Base-by-base conservation (phyloP, 2,329 filamentous ascomycete species). In the Lasiodiplodia gonubiensis region DNA sequence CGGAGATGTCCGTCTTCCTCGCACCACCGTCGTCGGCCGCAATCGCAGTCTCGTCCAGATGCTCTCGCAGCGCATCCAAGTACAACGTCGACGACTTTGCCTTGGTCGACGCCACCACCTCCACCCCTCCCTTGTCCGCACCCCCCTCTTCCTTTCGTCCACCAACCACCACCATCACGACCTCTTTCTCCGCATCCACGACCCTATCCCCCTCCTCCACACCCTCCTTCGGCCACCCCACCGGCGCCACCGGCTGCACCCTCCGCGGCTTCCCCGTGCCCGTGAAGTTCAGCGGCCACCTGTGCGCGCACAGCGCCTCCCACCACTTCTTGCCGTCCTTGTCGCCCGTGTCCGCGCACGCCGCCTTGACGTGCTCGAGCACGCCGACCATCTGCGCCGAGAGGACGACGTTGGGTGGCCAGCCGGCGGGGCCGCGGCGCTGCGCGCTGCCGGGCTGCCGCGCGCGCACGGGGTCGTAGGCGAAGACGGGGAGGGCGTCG, bases 241-340 rank as follows among this genome's bases (percentile, higher is more conserved):
- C 54, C 23, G 35, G 54, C 35, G 21, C n/a, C 54, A 42, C 54
- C 21, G 54, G 54, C 21, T 59, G 54, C 35, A 42, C 10, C 54
- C 16, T 25, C 11, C 25, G 27, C 12, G 54, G 1, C 35, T 7
- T 25, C 12, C 54, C 54, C 2, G 21, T 27, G 1, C 1, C 2
- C 10, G 6, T 10, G 14, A 59, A 59, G 10, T 59, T 59, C 54
- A 59, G 11, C 54, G 54, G 54, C 54, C 54, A 59, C 54, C 14
- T 39, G 21, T 14, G n/a, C 12, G 35, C 54, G 23, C 52, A 55
- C 25, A 53, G 10, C 10, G 11, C 14, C 1, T 25, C 12, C 51
- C 21, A 27, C 25, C 4, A 2, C 23, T 14, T 18, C 51, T 25
- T 12, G 2, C 23, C 51, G 0, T 2, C 14, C 2, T 7, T 3